phyloP scores from a whole-genome alignment of 116 monocot genomes.

The Iris pallida region DNA sequence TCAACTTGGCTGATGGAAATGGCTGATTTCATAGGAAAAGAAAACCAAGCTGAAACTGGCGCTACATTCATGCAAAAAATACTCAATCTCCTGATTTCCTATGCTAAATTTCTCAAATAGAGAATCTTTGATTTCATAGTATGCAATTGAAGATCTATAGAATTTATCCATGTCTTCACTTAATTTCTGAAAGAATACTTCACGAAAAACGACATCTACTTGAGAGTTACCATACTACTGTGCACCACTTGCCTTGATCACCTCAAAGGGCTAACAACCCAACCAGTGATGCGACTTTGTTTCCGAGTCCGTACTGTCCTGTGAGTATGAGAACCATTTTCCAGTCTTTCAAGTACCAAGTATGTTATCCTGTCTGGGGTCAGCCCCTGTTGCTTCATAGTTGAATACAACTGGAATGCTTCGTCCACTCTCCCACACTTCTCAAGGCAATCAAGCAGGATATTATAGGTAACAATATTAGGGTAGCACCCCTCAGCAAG shows the following conservation, averaged over 20 bases:
- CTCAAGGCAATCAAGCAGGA: slow-evolving; percentile 91
- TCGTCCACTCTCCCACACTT: slow-evolving; percentile 61
- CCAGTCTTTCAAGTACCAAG: slow-evolving; percentile 59
- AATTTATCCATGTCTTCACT: no score
- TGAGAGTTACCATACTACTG: no score
- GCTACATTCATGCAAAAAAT: no score
- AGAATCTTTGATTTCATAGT: no score
- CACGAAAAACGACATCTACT: no score
- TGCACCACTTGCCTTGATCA: slow-evolving; percentile 17
- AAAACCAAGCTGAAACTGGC: no score
- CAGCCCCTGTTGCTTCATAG: slow-evolving; percentile 64
- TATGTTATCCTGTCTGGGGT: slow-evolving; percentile 89
- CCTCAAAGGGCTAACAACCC: slow-evolving; percentile 86
- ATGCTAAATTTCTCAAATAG: no score
- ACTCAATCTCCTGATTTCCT: no score
- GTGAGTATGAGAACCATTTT: slow-evolving; percentile 40
- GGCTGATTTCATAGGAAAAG: no score
- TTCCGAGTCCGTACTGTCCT: slow-evolving; percentile 41
- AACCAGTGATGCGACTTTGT: slow-evolving; percentile 52
- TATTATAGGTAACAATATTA: slow-evolving; percentile 95
- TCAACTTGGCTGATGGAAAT: no score
- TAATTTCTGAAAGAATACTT: no score
- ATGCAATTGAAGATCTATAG: no score
- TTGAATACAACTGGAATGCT: slow-evolving; percentile 63
- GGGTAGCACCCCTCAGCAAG: slow-evolving; percentile 67